Percentiles rank a stretch among this genome's conserved stretches.
phyloP scores from a whole-genome alignment of 176 grass and related monocot species.

The Coix lacrymajobi region DNA sequence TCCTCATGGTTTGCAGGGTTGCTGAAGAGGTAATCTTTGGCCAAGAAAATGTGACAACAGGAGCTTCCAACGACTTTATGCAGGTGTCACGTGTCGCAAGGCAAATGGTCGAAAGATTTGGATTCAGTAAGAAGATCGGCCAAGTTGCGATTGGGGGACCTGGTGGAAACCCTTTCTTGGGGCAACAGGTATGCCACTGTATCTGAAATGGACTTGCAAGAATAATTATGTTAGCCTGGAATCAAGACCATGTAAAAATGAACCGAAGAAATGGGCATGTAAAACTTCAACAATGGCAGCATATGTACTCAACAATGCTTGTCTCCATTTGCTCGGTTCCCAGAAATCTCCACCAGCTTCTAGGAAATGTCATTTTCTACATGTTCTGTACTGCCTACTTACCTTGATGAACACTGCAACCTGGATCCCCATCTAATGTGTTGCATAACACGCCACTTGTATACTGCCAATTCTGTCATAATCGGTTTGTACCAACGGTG shows the following conservation, averaged over 20 bases:
- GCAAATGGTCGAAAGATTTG: slow-evolving; percentile 99
- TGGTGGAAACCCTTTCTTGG: slow-evolving; percentile 97
- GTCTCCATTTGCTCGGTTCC: not conserved
- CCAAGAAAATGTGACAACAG: slow-evolving; percentile 85
- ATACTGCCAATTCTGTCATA: slow-evolving; percentile 10
- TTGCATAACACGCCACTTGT: not conserved
- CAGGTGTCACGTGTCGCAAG: slow-evolving; percentile 95
- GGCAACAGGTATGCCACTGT: slow-evolving; percentile 69
- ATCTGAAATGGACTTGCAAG: not conserved
- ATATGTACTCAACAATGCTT: not conserved
- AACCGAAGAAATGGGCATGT: not conserved
- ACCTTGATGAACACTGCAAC: not conserved
- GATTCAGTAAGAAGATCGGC: slow-evolving; percentile 97
- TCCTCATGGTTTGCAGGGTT: slow-evolving; percentile 51
- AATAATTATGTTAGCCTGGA: not conserved
- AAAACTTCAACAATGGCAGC: not conserved
- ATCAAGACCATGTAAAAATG: not conserved
- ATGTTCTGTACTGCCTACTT: not conserved
- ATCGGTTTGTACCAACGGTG: not conserved
- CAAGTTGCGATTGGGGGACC: slow-evolving; percentile 85
- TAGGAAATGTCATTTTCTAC: not conserved
- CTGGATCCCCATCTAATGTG: not conserved
- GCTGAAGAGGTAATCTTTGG: slow-evolving; percentile 99
- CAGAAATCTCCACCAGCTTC: not conserved
- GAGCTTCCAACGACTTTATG: slow-evolving; percentile 96